Conservation (phyloP, 768 basidiomycete genomes). For the Lentinula sp. region DNA sequence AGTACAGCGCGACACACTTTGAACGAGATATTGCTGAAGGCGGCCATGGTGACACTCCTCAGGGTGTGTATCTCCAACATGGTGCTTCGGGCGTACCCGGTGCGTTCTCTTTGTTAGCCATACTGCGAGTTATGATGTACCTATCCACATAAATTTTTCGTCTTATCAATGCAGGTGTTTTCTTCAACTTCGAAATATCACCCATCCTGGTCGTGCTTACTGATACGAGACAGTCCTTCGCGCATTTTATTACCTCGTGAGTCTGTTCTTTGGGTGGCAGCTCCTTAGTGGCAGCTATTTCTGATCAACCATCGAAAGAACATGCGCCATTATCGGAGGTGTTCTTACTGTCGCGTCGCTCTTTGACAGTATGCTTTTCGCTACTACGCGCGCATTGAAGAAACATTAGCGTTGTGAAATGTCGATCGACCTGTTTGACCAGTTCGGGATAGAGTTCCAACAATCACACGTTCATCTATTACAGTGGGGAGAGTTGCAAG, state of each 20-base stretch:
- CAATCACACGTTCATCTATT: too few relatives aligned
- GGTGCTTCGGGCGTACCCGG: slow-evolving; percentile 67
- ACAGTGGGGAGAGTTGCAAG: too few relatives aligned
- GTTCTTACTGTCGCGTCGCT: slow-evolving; percentile 94
- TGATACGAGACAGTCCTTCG: slow-evolving; percentile 90
- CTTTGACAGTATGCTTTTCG: slow-evolving; percentile 82
- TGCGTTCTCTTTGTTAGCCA: slow-evolving; percentile 10
- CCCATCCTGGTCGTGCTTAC: slow-evolving; percentile 91
- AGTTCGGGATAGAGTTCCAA: too few relatives aligned
- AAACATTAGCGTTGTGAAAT: slow-evolving; percentile 23
- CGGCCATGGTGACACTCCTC: slow-evolving; percentile 45
- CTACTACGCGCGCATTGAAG: slow-evolving; percentile 72
- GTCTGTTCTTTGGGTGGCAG: slow-evolving; percentile 21
- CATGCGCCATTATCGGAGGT: slow-evolving; percentile 96
- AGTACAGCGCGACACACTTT: slow-evolving; percentile 95
- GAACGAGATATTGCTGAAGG: slow-evolving; percentile 83
- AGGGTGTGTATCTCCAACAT: slow-evolving; percentile 71
- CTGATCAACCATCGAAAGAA: slow-evolving; percentile 37
- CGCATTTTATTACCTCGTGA: slow-evolving; percentile 96
- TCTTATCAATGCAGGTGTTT: slow-evolving; percentile 42
- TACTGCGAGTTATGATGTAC: not conserved
- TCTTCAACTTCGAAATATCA: slow-evolving; percentile 95
- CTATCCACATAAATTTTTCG: not conserved
- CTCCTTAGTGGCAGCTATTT: not conserved
- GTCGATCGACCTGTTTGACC: too few relatives aligned